Percentiles rank a stretch among this genome's conserved stretches.
Evolutionary conservation across 2,329 filamentous ascomycete species (phyloP).

Genomic region (Elsinoe arachidis): DNA sequence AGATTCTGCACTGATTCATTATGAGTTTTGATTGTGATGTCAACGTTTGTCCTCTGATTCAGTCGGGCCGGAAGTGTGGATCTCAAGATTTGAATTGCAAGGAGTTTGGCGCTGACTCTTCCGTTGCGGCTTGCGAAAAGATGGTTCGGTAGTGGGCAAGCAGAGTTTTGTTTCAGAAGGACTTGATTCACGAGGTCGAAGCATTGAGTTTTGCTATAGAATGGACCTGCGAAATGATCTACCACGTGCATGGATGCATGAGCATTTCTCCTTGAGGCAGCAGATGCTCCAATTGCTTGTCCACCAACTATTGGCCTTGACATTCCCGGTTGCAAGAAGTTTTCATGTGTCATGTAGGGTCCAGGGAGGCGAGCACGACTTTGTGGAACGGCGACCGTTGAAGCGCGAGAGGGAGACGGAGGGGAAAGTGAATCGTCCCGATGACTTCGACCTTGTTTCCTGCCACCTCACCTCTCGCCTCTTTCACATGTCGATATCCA

Average conservation of each 20-base stretch:
- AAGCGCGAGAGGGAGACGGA: not conserved
- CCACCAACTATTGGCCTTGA: too few relatives aligned
- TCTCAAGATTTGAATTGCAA: too few relatives aligned
- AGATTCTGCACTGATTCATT: not conserved
- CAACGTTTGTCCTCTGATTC: not conserved
- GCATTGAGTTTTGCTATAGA: too few relatives aligned
- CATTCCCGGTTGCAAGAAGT: too few relatives aligned
- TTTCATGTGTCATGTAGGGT: not conserved
- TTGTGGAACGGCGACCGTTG: not conserved
- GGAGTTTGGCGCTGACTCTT: not conserved
- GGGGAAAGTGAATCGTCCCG: not conserved
- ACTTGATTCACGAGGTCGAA: too few relatives aligned
- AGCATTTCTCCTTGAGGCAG: not conserved
- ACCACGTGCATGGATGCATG: not conserved
- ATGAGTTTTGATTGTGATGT: not conserved
- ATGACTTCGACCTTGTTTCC: not conserved
- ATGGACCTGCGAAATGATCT: not conserved
- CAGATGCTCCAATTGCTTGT: not conserved
- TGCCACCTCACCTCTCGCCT: not conserved
- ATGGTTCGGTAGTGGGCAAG: not conserved
- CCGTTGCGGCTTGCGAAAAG: not conserved
- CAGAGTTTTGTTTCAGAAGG: not conserved
- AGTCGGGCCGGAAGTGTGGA: not conserved
- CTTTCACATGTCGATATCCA: too few relatives aligned
- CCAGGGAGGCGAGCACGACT: not conserved